Conservation (phyloP, 23 red algal genomes). For the Gracilariopsis chorda region DNA sequence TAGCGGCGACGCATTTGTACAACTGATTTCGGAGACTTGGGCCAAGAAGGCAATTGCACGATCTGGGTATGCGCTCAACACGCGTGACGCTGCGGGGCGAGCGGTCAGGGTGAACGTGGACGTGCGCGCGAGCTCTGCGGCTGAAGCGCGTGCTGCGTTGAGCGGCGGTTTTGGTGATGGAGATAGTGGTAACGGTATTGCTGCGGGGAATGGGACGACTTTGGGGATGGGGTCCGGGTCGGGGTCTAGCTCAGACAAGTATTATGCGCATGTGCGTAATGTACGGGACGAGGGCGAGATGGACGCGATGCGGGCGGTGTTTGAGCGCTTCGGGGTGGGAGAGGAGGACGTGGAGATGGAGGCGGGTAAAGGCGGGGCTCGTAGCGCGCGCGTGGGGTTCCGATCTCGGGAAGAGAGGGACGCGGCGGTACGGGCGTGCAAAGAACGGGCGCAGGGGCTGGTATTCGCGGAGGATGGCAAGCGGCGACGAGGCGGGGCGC, state of each 20-base stretch:
- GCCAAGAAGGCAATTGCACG: slow-evolving; percentile 30
- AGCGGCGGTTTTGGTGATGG: not conserved
- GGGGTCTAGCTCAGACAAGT: not conserved
- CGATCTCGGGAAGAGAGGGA: not conserved
- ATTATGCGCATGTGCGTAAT: not conserved
- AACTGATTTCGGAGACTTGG: slow-evolving; percentile 8
- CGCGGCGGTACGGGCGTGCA: not conserved
- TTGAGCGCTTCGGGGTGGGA: not conserved
- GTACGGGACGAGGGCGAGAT: not conserved
- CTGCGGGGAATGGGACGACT: not conserved
- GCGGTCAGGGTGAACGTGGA: not conserved
- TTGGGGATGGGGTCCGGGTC: not conserved
- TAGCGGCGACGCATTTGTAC: slow-evolving; percentile 47
- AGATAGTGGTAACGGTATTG: slow-evolving; percentile 3
- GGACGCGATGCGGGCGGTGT: not conserved
- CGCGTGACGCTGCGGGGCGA: not conserved
- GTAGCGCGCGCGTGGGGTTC: slow-evolving; percentile 9
- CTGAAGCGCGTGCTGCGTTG: not conserved
- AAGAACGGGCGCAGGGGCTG: not conserved
- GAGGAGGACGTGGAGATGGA: slow-evolving; percentile 14
- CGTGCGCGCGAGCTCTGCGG: not conserved
- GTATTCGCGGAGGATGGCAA: not conserved
- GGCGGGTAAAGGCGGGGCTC: not conserved
- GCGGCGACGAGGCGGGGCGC: not conserved
- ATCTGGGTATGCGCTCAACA: not conserved